Evolutionary conservation across 2,329 filamentous ascomycete species (phyloP).

Genomic region (Aspergillus tanneri): DNA sequence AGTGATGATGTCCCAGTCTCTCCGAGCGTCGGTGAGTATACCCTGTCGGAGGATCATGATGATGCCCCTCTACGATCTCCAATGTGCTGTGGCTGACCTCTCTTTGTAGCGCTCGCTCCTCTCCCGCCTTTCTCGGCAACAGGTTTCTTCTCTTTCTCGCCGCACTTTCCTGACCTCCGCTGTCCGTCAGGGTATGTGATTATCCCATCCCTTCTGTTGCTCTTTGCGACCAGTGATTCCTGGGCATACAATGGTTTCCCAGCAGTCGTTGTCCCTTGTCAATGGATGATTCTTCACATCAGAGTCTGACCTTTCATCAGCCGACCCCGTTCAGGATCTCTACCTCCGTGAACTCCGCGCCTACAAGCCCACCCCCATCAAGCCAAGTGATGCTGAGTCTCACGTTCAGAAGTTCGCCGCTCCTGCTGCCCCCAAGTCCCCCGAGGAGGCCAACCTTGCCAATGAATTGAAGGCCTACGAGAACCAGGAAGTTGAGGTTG

Average conservation of each 20-base stretch:
- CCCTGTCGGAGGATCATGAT: neutral
- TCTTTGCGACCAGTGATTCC: neutral
- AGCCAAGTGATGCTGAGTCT: conserved; percentile 82
- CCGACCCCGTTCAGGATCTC: conserved; percentile 95
- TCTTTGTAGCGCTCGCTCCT: conserved; percentile 58
- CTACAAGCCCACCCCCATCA: conserved; percentile 84
- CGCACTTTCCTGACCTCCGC: conserved; percentile 64
- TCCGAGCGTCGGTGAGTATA: conserved; percentile 59
- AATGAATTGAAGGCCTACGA: conserved; percentile 93
- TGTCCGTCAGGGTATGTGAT: conserved; percentile 60
- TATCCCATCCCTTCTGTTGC: conserved; percentile 7
- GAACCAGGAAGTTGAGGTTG: conserved; percentile 87
- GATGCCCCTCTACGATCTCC: neutral
- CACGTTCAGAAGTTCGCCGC: conserved; percentile 84
- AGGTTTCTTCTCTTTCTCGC: conserved; percentile 55
- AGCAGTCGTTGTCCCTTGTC: neutral
- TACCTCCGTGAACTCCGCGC: conserved; percentile 94
- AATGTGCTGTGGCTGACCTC: conserved; percentile 12
- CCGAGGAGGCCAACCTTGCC: conserved; percentile 91
- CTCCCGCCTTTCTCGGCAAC: conserved; percentile 60
- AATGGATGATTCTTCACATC: neutral
- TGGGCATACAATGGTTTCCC: neutral
- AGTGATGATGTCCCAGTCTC: conserved; percentile 60
- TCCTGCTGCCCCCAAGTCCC: conserved; percentile 79
- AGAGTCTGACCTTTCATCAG: conserved; percentile 49